Evolutionary conservation across 768 basidiomycete genomes (phyloP).

Genomic region (Clitopilus passeckerianus): DNA sequence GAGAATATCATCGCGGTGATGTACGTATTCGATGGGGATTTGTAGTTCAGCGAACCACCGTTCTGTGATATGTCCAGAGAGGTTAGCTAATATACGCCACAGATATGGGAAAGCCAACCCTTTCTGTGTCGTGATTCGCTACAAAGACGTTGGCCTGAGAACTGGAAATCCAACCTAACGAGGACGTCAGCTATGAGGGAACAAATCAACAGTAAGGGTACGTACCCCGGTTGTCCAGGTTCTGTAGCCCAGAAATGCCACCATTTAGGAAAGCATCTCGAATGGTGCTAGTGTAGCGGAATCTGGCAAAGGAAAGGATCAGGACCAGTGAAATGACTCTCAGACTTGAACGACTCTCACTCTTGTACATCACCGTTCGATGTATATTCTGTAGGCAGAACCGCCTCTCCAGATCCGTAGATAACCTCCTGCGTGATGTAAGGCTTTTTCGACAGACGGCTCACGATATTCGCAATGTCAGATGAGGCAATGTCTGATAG

Average conservation of each 20-base stretch:
- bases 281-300: constrained; percentile 54
- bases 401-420: constrained; percentile 45
- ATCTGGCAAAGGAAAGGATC: constrained; percentile 23
- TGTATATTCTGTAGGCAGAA: constrained; percentile 53
- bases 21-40: constrained; percentile 64
- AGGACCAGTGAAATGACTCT: background rate
- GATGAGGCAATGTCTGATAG: constrained; percentile 44
- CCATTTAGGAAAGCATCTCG: constrained; percentile 45
- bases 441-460: constrained; percentile 31
- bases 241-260: constrained; percentile 46
- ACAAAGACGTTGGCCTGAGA: constrained; percentile 59
- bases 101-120: constrained; percentile 25
- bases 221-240: constrained; percentile 45
- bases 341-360: constrained; percentile 20
- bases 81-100: background rate
- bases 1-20: constrained; percentile 57
- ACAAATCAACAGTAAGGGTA: background rate
- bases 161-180: constrained; percentile 52
- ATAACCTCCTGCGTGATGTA: constrained; percentile 67
- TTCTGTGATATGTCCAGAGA: constrained; percentile 24
- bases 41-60: constrained; percentile 48
- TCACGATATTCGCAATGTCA: constrained; percentile 51
- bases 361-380: constrained; percentile 63
- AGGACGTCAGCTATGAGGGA: too few relatives aligned
- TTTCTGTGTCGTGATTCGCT: constrained; percentile 67